These are phyloP conservation scores for Talaromyces adpressus DNA, from an alignment of 495 filamentous ascomycete species.

Conservation along the genomic window DNA sequence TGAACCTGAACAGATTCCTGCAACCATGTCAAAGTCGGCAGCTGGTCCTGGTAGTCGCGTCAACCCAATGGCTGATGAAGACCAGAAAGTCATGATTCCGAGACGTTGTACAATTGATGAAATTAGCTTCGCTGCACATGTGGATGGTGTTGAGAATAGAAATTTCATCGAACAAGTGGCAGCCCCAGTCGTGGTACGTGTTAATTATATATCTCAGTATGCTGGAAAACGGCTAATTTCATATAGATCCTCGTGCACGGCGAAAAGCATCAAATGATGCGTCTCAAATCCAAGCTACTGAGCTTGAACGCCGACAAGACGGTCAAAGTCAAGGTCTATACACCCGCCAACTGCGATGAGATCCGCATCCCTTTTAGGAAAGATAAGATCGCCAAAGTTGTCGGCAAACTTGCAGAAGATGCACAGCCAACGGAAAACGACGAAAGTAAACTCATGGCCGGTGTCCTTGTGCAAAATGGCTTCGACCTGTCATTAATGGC, in stretches of 20 bases:
- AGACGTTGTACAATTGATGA: slow-evolving; percentile 87
- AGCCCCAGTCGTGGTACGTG: slow-evolving; percentile 82
- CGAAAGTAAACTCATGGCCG: slow-evolving; percentile 59
- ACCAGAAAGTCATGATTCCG: slow-evolving; percentile 84
- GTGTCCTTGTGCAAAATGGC: slow-evolving; percentile 92
- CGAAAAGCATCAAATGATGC: slow-evolving; percentile 96
- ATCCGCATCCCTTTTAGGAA: slow-evolving; percentile 90
- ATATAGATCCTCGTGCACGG: slow-evolving; percentile 86
- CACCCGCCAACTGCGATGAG: slow-evolving; percentile 89
- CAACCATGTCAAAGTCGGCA: slow-evolving; percentile 72
- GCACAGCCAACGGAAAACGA: slow-evolving; percentile 52
- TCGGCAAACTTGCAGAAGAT: slow-evolving; percentile 83
- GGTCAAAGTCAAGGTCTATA: slow-evolving; percentile 81
- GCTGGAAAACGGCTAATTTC: slow-evolving; percentile 11
- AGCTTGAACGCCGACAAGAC: slow-evolving; percentile 76
- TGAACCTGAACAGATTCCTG: slow-evolving; percentile 87
- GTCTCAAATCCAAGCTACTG: slow-evolving; percentile 88
- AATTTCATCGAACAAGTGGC: slow-evolving; percentile 91
- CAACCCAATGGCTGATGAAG: slow-evolving; percentile 43
- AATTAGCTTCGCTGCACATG: slow-evolving; percentile 90
- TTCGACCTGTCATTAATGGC: slow-evolving; percentile 96
- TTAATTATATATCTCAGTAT: not conserved
- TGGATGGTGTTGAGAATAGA: slow-evolving; percentile 90
- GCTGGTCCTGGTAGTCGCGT: slow-evolving; percentile 49
- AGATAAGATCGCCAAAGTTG: slow-evolving; percentile 95